Percentiles rank a stretch among this genome's conserved stretches.
These are phyloP conservation scores for Microsporum audouinii DNA, from an alignment of 2,329 filamentous ascomycete species.

Conservation along the genomic window DNA sequence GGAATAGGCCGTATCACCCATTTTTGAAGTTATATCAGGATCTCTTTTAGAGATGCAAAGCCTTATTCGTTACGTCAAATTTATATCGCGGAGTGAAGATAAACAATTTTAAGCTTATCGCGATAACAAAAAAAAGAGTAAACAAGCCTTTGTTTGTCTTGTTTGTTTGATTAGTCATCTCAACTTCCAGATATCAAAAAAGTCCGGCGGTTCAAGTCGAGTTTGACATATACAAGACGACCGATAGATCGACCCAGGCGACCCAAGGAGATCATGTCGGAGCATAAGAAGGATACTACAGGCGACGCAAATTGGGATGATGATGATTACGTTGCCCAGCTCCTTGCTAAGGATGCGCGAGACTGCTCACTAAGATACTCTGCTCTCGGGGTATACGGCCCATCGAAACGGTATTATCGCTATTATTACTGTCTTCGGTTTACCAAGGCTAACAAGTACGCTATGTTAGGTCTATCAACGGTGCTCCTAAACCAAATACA, in stretches of 20 bases:
- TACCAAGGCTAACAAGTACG: neutral
- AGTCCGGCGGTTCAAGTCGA: neutral
- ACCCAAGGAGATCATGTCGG: constrained; percentile 5
- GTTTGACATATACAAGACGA: neutral
- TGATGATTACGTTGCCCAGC: constrained; percentile 66
- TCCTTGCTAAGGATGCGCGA: constrained; percentile 71
- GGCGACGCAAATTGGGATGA: constrained; percentile 21
- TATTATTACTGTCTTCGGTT: neutral
- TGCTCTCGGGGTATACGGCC: constrained; percentile 60
- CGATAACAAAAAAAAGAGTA: neutral
- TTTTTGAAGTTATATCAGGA: neutral
- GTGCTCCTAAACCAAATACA: constrained; percentile 78
- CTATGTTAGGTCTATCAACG: constrained; percentile 46
- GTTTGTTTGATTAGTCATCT: neutral
- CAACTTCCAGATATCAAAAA: neutral
- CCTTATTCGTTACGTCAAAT: neutral
- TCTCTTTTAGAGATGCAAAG: no score
- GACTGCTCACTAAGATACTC: constrained; percentile 64
- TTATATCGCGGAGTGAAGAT: neutral
- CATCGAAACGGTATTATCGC: constrained; percentile 24
- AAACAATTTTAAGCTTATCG: constrained; percentile 3
- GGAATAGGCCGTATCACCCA: neutral
- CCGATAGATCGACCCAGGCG: neutral
- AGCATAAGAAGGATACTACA: neutral
- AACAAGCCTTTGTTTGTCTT: constrained; percentile 1